Evolutionary conservation across 2,329 filamentous ascomycete genomes (phyloP).

Genomic region (Calonectria leucothoes): DNA sequence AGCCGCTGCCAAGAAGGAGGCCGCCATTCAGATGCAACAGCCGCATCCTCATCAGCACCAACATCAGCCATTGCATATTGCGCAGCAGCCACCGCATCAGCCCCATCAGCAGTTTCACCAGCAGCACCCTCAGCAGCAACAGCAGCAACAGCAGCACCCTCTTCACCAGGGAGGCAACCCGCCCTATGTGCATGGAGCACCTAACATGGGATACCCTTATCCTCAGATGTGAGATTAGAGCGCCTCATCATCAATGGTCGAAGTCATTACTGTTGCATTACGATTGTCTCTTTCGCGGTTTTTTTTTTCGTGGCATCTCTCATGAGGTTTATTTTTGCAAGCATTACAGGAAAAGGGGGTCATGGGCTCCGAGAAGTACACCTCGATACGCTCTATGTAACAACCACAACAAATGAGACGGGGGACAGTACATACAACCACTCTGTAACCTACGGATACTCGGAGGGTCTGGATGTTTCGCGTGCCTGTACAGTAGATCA

Average conservation of each 20-base stretch:
- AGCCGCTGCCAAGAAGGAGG: conserved; percentile 48
- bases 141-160: conserved; percentile 35
- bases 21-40: conserved; percentile 38
- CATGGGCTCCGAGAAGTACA: background rate
- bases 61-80: conserved; percentile 25
- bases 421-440: conserved; percentile 35
- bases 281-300: background rate
- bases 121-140: conserved; percentile 29
- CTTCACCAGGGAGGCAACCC: conserved; percentile 36
- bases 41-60: conserved; percentile 33
- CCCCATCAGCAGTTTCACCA: conserved; percentile 32
- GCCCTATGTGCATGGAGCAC: conserved; percentile 41
- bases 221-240: conserved; percentile 24
- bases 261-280: background rate
- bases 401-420: conserved; percentile 20
- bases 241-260: background rate
- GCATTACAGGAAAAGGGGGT: conserved; percentile 17
- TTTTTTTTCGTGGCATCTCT: background rate
- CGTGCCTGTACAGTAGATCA: conserved; percentile 38
- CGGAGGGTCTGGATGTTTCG: conserved; percentile 38
- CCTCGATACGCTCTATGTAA: conserved; percentile 23
- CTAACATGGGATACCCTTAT: conserved; percentile 44
- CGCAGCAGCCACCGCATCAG: conserved; percentile 27
- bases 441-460: conserved; percentile 37
- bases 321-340: conserved; percentile 13